Evolutionary conservation across 1,139 yeast genomes (phyloP), one percentile per base, ranked within the genome.

Genomic region (Waltiozyma sp.): DNA sequence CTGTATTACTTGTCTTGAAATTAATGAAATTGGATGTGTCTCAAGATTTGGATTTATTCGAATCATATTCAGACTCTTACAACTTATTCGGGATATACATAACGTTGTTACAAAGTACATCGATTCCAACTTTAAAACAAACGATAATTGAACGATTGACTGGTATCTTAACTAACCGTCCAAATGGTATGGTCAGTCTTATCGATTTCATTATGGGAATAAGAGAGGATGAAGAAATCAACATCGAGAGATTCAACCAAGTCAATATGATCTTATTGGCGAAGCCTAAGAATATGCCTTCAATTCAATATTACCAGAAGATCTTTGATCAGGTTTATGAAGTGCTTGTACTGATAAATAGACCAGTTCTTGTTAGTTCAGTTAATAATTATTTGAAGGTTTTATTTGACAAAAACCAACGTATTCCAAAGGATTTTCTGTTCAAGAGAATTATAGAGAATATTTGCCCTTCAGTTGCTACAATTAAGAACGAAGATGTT

Each of bases 121-220:
- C 65, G 0, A 68, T 72, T 0, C 45, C 56, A 0, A 70, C 49
- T 49, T 77, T 63, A 55, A 75, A 65, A 50, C 57, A 46, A 41
- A 68, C 69, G 52, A 68, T 78, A 1, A 57, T 75, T 50, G 46
- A 55, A 0, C 62, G 67, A 42, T 61, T 89, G 5, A 75, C 81
- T 2, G 49, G 60, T 5, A 62, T 86, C 26, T 84, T 85, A 2
- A 59, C 74, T 23, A 59, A 68, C 40, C 72, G 93, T 14, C 64
- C 72, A 1, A 62, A 84, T 55, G 96, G 96, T 0, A 72, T 89
- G 1, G 62, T 73, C 33, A 69, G 87, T 1, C 62, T 89, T 41
- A 70, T 88, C 33, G 97, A 91, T 60, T 79, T 83, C 50, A 70
- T 84, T 0, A 68, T 86, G 15, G 95, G 95, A 0, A 64, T 84